Evolutionary conservation across 2,329 filamentous ascomycete species (phyloP).

Genomic region (Talaromyces islandicus): DNA sequence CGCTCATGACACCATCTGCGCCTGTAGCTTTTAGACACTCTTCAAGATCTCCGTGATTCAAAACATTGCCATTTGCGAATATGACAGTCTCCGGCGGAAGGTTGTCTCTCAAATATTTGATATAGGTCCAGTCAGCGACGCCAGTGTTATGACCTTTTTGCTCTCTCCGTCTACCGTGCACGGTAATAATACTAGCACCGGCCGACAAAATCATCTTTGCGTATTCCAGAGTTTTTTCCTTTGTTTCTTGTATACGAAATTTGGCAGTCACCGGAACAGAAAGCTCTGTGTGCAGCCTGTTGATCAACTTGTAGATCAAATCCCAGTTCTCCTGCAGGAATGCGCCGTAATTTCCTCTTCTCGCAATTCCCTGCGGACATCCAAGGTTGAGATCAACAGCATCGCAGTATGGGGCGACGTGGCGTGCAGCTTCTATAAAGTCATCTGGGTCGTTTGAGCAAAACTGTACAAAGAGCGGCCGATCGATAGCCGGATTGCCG

Average conservation of each 20-base stretch:
- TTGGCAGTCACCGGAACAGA: constrained; percentile 88
- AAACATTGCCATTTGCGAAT: constrained; percentile 93
- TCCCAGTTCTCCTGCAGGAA: constrained; percentile 92
- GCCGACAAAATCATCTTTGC: constrained; percentile 79
- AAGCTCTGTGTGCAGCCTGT: constrained; percentile 71
- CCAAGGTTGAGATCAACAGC: constrained; percentile 93
- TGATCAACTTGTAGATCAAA: constrained; percentile 75
- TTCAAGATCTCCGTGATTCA: constrained; percentile 72
- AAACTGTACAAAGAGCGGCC: constrained; percentile 93
- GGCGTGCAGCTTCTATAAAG: constrained; percentile 59
- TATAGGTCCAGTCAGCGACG: constrained; percentile 82
- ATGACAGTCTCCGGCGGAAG: constrained; percentile 83
- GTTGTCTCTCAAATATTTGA: constrained; percentile 75
- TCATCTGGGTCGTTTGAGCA: constrained; percentile 55
- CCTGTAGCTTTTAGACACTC: constrained; percentile 75
- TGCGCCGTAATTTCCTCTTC: constrained; percentile 83
- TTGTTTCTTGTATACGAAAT: constrained; percentile 81
- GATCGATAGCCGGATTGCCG: constrained; percentile 76
- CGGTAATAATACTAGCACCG: constrained; percentile 86
- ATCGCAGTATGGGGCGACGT: constrained; percentile 82
- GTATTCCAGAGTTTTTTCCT: constrained; percentile 80
- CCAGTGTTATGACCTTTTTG: constrained; percentile 97
- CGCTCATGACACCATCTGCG: constrained; percentile 90
- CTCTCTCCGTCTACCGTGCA: constrained; percentile 81
- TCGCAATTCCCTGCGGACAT: constrained; percentile 92